phyloP scores from a whole-genome alignment of 2,329 filamentous ascomycete species.

The Fusarium sp. region DNA sequence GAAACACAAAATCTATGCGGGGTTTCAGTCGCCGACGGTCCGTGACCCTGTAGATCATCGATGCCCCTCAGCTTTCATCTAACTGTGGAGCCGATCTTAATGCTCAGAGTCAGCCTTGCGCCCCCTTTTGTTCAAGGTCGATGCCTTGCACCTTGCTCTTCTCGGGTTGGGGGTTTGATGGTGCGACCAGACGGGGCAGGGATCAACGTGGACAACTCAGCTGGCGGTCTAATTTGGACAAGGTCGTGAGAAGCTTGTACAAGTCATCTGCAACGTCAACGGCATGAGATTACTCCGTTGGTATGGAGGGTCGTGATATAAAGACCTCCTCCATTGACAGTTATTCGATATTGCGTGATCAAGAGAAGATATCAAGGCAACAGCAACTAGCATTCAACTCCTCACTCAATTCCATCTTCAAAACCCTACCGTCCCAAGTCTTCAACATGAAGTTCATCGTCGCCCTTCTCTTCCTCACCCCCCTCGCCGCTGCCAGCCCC shows the following conservation, averaged over 20 bases:
- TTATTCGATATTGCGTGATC: too few species aligned
- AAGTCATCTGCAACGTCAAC: not conserved
- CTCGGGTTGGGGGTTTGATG: not conserved
- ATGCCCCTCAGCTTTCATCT: slow-evolving; percentile 14
- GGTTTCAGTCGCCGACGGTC: slow-evolving; percentile 7
- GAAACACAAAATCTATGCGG: not conserved
- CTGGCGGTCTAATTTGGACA: not conserved
- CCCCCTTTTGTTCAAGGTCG: not conserved
- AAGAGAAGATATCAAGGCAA: not conserved
- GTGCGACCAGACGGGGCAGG: not conserved
- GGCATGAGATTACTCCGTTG: slow-evolving; percentile 13
- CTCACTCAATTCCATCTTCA: not conserved
- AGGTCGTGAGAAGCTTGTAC: not conserved
- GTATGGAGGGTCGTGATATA: slow-evolving; percentile 4
- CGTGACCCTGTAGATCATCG: not conserved
- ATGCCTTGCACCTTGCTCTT: not conserved
- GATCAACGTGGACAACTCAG: not conserved
- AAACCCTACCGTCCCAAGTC: not conserved
- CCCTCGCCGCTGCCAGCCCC: slow-evolving; percentile 15
- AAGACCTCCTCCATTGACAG: too few species aligned
- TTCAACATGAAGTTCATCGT: slow-evolving; percentile 24
- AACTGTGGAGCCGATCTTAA: slow-evolving; percentile 4
- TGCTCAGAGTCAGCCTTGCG: slow-evolving; percentile 18
- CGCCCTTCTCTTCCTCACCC: slow-evolving; percentile 9
- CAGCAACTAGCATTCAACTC: not conserved